Conservation (phyloP, 2,329 filamentous ascomycete genomes). For the Madurella fahalii region DNA sequence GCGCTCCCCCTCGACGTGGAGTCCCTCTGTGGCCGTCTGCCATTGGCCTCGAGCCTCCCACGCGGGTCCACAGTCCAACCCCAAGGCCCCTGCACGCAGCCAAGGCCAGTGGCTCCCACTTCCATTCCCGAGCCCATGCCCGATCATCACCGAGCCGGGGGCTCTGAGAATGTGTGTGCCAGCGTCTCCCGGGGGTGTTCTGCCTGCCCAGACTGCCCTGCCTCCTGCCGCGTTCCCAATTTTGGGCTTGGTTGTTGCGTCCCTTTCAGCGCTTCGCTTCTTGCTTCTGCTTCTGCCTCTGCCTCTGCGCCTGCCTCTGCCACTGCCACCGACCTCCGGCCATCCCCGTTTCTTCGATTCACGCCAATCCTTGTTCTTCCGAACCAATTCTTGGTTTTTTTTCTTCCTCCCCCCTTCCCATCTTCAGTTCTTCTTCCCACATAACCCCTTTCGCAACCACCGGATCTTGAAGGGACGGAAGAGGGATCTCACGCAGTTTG, state of each 20-base stretch:
- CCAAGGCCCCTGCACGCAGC: slow-evolving; percentile 22
- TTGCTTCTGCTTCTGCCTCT: slow-evolving; percentile 1
- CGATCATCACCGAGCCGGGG: slow-evolving; percentile 1
- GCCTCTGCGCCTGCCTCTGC: slow-evolving; percentile 5
- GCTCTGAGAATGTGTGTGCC: neutral
- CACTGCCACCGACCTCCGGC: slow-evolving; percentile 4
- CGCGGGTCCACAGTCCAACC: slow-evolving; percentile 18
- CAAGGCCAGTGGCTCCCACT: slow-evolving; percentile 15
- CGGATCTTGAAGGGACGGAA: slow-evolving; percentile 3
- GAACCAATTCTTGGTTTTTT: slow-evolving; percentile 4
- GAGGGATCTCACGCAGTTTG: neutral
- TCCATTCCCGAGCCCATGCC: slow-evolving; percentile 11
- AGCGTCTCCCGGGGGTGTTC: neutral
- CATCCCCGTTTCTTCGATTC: slow-evolving; percentile 9
- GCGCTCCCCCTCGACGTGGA: slow-evolving; percentile 13
- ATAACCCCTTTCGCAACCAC: neutral
- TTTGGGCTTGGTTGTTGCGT: neutral
- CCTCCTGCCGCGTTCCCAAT: neutral
- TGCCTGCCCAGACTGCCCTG: slow-evolving; percentile 6
- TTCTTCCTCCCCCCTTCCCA: slow-evolving; percentile 4
- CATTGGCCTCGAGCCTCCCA: slow-evolving; percentile 18
- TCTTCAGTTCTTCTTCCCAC: slow-evolving; percentile 2
- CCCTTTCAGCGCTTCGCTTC: neutral
- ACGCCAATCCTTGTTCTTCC: slow-evolving; percentile 13
- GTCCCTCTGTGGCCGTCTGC: neutral